Evolutionary conservation across 1,284 basidiomycete genomes (phyloP).

Genomic region (Sphagnurus paluster): DNA sequence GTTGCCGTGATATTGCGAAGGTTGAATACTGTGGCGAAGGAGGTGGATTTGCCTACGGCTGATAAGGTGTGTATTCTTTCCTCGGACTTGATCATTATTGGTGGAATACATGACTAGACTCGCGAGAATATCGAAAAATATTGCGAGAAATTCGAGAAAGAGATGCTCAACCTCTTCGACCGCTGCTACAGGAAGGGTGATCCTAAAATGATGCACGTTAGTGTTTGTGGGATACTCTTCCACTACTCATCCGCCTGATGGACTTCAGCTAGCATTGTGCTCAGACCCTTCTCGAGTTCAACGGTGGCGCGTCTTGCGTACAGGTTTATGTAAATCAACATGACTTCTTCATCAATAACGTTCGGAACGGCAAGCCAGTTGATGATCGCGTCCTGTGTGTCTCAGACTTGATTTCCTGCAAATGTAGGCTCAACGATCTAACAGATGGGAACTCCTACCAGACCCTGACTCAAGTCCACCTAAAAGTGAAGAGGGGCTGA

Average conservation of each 20-base stretch:
- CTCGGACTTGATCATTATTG: slow-evolving; percentile 5
- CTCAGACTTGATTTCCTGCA: not conserved
- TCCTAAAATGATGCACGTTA: slow-evolving; percentile 98
- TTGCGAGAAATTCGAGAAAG: slow-evolving; percentile 98
- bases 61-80: slow-evolving; percentile 58
- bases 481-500: slow-evolving; percentile 77
- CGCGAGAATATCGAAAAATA: slow-evolving; percentile 91
- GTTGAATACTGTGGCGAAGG: slow-evolving; percentile 87
- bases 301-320: slow-evolving; percentile 94
- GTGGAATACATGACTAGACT: slow-evolving; percentile 59
- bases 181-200: slow-evolving; percentile 94
- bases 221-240: slow-evolving; percentile 12
- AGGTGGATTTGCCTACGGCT: slow-evolving; percentile 83
- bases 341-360: slow-evolving; percentile 96
- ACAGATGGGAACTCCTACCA: slow-evolving; percentile 75
- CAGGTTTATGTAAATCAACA: slow-evolving; percentile 99
- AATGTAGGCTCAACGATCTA: slow-evolving; percentile 31
- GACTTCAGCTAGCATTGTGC: slow-evolving; percentile 84
- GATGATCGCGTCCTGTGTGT: slow-evolving; percentile 66
- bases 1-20: slow-evolving; percentile 90
- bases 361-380: slow-evolving; percentile 58
- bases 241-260: slow-evolving; percentile 1
- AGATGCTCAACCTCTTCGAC: slow-evolving; percentile 96
- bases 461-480: slow-evolving; percentile 83
- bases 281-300: slow-evolving; percentile 95